Base-by-base conservation (phyloP, 345 rosid species). In the Brassica cretica region DNA sequence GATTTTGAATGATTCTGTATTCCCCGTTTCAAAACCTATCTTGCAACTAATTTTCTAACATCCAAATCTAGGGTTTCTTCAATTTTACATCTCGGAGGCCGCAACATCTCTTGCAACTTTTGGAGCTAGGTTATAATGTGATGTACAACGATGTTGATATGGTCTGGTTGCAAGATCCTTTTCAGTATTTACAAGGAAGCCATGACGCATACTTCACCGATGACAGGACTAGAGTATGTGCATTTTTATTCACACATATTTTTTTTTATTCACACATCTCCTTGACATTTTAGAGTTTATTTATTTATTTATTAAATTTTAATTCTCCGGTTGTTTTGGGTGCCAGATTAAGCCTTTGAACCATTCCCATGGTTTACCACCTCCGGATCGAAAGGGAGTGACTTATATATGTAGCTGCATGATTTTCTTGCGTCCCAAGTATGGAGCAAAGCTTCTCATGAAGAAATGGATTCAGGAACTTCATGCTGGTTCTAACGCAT, bases 381-480 rank as follows among this genome's bases (percentile, higher is more conserved):
- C 89, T 71, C 91, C 93, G 2, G 91, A 89, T 19, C 84, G 80
- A 73, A 88, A 88, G 30, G 98, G 98, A 35, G 84, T 87, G 55
- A 83, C 96, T 73, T 88, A 92, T 67, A 87, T 92, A 46, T 94
- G 98, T 73, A 92, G 97, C 82, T 92, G 98, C 18, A 51, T 51
- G 56, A 51, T 51, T n/a, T 51, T 51, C 56, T 51, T 51, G 8
- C 18, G 56, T n/a, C 87, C 95, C 68, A 92, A 95, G 0, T 76
- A 71, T 73, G 97, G 94, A 68, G 90, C 97, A 37, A 92, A 92
- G 82, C 80, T 94, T 65, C 89, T 94, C n/a, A 81, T 94, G 94
- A 88, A 86, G 86, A 87, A 85, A 79, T 94, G 98, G 98, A 89
- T 90, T 60, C 89, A 94, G 73, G 97, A 94, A 82, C 87, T 94